Percentiles rank a stretch among this genome's conserved stretches.
These are phyloP conservation scores for Nemania abortiva DNA, from an alignment of 2,329 filamentous ascomycete genomes.

Conservation along the genomic window DNA sequence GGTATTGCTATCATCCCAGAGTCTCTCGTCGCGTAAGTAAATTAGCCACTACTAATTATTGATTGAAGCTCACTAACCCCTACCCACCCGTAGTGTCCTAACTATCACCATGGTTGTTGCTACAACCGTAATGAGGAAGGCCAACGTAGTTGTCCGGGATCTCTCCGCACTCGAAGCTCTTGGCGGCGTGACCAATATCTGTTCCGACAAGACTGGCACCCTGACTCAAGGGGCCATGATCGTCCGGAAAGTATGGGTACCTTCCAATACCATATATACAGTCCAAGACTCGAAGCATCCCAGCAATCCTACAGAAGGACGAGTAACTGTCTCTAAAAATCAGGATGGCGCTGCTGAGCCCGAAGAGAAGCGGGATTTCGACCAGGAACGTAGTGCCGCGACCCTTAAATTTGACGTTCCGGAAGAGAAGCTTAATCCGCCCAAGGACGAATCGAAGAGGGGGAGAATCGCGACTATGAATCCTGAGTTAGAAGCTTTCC, in stretches of 20 bases:
- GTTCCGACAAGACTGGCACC: conserved; percentile 80
- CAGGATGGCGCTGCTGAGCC: conserved; percentile 52
- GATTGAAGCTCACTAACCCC: conserved; percentile 34
- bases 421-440: conserved; percentile 63
- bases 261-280: conserved; percentile 66
- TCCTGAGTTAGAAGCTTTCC: conserved; percentile 63
- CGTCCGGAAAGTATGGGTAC: conserved; percentile 74
- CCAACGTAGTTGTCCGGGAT: conserved; percentile 74
- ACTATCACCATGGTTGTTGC: conserved; percentile 78
- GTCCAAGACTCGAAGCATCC: conserved; percentile 72
- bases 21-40: conserved; percentile 70
- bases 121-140: conserved; percentile 72
- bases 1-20: conserved; percentile 74
- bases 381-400: conserved; percentile 69
- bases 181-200: conserved; percentile 78
- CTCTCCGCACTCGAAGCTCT: conserved; percentile 76
- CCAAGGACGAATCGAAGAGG: conserved; percentile 52
- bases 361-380: conserved; percentile 65
- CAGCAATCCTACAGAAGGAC: conserved; percentile 70
- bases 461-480: conserved; percentile 58
- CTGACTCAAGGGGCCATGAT: conserved; percentile 78
- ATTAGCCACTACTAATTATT: conserved; percentile 29
- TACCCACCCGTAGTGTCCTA: conserved; percentile 60
- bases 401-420: conserved; percentile 74
- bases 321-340: conserved; percentile 60